phyloP scores from a whole-genome alignment of 139 green algal genomes.

The Edaphochlamys debaryana region DNA sequence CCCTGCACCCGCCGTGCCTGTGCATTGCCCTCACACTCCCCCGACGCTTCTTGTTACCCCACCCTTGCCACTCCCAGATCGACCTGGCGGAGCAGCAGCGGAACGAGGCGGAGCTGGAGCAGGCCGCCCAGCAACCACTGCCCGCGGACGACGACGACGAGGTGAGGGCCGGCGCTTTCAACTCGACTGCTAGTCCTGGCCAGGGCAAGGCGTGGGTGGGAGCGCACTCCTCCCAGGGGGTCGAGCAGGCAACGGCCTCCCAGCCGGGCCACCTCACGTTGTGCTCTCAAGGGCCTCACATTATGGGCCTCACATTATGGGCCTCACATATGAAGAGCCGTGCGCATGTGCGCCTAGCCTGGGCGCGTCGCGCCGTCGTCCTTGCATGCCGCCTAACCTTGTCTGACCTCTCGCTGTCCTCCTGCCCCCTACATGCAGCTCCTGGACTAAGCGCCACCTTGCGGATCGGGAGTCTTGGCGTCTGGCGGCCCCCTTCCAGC shows the following conservation, averaged over 20 bases:
- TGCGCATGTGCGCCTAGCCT: no score
- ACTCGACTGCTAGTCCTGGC: no score
- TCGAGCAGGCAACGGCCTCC: no score
- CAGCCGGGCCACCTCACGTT: no score
- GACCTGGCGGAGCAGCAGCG: conserved; percentile 90
- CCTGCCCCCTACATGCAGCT: not conserved
- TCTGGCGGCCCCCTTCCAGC: no score
- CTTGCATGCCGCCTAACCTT: not conserved
- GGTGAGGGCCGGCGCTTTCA: conserved; percentile 69
- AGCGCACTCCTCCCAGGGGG: not conserved
- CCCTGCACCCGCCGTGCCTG: no score
- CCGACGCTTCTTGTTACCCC: no score
- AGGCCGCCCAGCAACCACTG: conserved; percentile 67
- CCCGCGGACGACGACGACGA: conserved; percentile 80
- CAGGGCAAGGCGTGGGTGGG: no score
- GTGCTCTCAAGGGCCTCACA: not conserved
- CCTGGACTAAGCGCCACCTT: conserved; percentile 27
- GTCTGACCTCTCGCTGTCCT: not conserved
- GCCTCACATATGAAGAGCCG: not conserved
- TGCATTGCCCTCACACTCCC: no score
- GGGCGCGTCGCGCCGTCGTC: not conserved
- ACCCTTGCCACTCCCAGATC: no score
- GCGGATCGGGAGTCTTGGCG: not conserved
- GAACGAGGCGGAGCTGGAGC: conserved; percentile 74
- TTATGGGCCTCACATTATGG: not conserved